Conservation (phyloP, 2,329 filamentous ascomycete genomes). For the Aureobasidium sp. region DNA sequence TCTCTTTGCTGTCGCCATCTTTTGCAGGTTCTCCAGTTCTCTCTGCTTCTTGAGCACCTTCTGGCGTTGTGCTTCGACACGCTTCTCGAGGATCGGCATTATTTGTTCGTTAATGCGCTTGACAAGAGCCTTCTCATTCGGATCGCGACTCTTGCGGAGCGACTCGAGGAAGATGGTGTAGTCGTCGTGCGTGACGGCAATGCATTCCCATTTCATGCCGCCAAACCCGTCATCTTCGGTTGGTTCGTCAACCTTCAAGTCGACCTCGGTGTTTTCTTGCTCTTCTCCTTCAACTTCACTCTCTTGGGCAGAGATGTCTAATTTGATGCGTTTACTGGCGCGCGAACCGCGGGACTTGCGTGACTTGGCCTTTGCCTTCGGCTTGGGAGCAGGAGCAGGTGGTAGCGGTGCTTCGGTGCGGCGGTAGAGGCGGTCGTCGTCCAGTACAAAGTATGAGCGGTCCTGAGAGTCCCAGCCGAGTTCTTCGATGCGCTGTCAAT, state of each 20-base stretch:
- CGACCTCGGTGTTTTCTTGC: constrained; percentile 26
- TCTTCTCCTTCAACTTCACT: constrained; percentile 37
- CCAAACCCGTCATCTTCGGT: constrained; percentile 51
- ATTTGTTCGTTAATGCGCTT: constrained; percentile 69
- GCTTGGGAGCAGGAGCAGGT: constrained; percentile 48
- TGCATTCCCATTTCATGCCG: constrained; percentile 80
- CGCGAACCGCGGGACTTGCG: constrained; percentile 52
- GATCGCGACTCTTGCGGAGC: constrained; percentile 69
- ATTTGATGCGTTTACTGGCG: constrained; percentile 64
- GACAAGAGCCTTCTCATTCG: constrained; percentile 74
- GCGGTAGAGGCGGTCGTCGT: constrained; percentile 90
- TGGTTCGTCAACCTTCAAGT: constrained; percentile 25
- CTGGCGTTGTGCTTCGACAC: constrained; percentile 59
- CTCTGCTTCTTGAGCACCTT: constrained; percentile 70
- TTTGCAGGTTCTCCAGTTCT: constrained; percentile 73
- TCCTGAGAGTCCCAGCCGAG: constrained; percentile 86
- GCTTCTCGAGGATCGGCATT: constrained; percentile 74
- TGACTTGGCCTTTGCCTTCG: constrained; percentile 38
- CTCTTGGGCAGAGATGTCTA: constrained; percentile 41
- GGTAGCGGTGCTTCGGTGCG: constrained; percentile 66
- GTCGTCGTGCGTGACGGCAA: constrained; percentile 75
- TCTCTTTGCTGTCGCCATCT: constrained; percentile 87
- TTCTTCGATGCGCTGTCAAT: constrained; percentile 58
- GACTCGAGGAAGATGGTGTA: constrained; percentile 64
- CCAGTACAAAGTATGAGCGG: constrained; percentile 80